Base-by-base conservation (phyloP, 768 basidiomycete genomes). In the Suillus placidus region DNA sequence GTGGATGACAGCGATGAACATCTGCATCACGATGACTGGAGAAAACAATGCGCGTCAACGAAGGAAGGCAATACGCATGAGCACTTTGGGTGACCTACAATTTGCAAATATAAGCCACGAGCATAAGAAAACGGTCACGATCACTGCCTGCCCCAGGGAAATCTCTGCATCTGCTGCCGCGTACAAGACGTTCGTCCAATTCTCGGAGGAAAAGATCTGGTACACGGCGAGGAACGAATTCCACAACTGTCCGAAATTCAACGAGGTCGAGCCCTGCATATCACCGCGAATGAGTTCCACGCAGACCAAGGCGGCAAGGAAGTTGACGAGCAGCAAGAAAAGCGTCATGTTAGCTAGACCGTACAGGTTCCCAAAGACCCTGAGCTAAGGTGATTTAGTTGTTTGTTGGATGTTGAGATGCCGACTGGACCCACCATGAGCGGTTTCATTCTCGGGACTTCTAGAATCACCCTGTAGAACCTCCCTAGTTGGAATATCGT, bases 1-100 rank as follows among this genome's bases (percentile, higher is more conserved):
- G 72, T 95, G 93, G 82, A 97, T 95, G 54, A 97, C 95, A 40
- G 97, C 97, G 71, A 99, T 93, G 80, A 98, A 97, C 89, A 98
- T 91, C 73, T 97, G 95, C 58, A 97, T 76, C 10, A 97, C 83
- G 71, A 97, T 93, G 81, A 94, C 95, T 96, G 65, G 49, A 9
- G 43, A 64, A 45, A 68, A 57, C 34, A 66, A 34, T 40, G 47
- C 38, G 37, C 7, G 18, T 38, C 47, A 54, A 23, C 1, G 51
- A 61, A 64, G 23, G 49, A 56, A 60, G n/a, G 40, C 45, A 42
- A 55, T 30, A 26, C 30, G 60, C 37, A 6, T 18, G 40, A 30
- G 30, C 38, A 42, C 38, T 60, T 6, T 26, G 12, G 16, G 16
- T 20, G 4, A 81, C 94, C 71, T 68, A 95, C 94, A 96, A 74